Base-by-base conservation (phyloP, 257 asterid genomes). In the Perilla frutescens region DNA sequence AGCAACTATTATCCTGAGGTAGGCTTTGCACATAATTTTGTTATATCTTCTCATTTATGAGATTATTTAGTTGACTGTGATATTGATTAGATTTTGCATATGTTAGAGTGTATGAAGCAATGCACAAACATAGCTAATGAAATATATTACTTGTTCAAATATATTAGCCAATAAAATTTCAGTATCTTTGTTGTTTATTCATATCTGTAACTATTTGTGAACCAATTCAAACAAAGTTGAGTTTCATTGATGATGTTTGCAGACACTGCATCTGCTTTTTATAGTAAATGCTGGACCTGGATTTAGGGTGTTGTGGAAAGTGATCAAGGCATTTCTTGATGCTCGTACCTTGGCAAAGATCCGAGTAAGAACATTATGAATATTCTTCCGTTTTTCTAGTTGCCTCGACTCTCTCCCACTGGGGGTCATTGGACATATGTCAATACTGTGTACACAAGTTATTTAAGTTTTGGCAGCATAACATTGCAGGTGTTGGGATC, bases 1-100 rank as follows among this genome's bases (percentile, higher is more conserved):
- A 88, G 96, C 83, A 68, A 64, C 78, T 90, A 88, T 80, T 90
- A 90, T 69, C 96, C 96, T 9, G 96, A 90, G 94, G 96, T 87
- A 83, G 34, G 74, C 37, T 53, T 67, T 63, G 31, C 43, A 44
- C 40, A 37, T 8, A 47, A 4, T 62, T 47, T 45, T 69, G 43
- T 68, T 74, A 14, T 65, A 29, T 13, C 14, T 72, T 32, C 53
- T 70, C 65, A 29, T 41, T 31, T 55, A 44, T 13, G 37, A 34
- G 4, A 34, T 34, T 20, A 20, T 20, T 20, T 20, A 20, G 26
- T 20, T 20, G 26, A 20, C 26, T 39, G 32, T 48, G 53, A 48
- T 48, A 48, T 48, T 4, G 53, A 48, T 12, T 14, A 2, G 15
- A 12, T 48, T 48, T 12, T 48, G 26, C 26, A 20, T 20, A 0